Evolutionary conservation across 345 rosid species (phyloP).

Genomic region (Salix dunnii): DNA sequence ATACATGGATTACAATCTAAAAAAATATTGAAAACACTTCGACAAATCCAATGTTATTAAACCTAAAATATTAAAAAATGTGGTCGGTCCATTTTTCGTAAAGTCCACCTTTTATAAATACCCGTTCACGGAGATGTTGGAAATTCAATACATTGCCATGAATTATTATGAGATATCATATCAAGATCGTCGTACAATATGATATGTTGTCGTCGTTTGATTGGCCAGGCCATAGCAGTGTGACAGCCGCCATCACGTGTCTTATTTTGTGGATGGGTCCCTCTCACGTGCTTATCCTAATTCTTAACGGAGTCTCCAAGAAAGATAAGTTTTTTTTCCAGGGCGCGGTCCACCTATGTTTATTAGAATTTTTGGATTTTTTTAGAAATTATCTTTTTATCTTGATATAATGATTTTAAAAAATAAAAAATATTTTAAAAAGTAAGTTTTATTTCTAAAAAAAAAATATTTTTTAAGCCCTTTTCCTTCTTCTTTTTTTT

Average conservation of each 20-base stretch:
- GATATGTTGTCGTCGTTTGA: not conserved
- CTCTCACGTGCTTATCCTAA: slow-evolving; percentile 30
- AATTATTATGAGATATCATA: not conserved
- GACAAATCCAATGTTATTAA: slow-evolving; percentile 20
- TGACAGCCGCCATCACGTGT: slow-evolving; percentile 46
- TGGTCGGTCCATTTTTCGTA: not conserved
- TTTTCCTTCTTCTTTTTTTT: not conserved
- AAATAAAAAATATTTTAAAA: too few relatives aligned
- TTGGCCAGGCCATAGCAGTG: not conserved
- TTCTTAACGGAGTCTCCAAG: slow-evolving; percentile 16
- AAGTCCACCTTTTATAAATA: not conserved
- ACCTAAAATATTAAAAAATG: not conserved
- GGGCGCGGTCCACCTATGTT: too few relatives aligned
- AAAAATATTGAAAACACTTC: not conserved
- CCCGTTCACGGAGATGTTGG: slow-evolving; percentile 38
- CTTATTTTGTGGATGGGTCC: slow-evolving; percentile 6
- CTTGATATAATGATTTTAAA: too few relatives aligned
- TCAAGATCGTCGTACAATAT: not conserved
- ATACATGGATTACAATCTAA: too few relatives aligned
- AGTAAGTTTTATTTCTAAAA: too few relatives aligned
- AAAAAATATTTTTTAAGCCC: not conserved
- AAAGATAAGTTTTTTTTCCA: slow-evolving; percentile 1
- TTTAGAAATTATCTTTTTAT: too few relatives aligned
- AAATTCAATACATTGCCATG: slow-evolving; percentile 7
- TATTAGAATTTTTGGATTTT: too few relatives aligned